Percentiles rank a stretch among this genome's conserved stretches.
Evolutionary conservation across 495 filamentous ascomycete species (phyloP).

Genomic region (Saxophila tyrrhenica): DNA sequence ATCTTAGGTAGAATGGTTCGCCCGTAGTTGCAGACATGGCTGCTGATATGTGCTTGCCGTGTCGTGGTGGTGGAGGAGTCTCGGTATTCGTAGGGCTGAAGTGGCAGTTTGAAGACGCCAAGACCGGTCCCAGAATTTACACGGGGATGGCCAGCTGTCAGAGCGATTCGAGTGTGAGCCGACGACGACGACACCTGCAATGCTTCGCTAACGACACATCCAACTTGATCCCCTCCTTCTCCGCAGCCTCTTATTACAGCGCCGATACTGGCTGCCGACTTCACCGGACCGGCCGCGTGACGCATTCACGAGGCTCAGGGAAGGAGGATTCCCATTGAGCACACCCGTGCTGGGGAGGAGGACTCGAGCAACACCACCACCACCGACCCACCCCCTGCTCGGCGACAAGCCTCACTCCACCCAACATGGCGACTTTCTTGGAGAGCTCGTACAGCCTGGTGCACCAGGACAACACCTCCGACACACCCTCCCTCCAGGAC

Average conservation of each 20-base stretch:
- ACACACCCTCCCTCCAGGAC: conserved; percentile 82
- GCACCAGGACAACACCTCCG: conserved; percentile 87
- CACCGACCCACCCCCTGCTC: neutral
- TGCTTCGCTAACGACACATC: neutral
- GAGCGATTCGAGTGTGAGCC: neutral
- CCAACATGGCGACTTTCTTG: conserved; percentile 85
- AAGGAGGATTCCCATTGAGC: neutral
- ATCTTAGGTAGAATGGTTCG: conserved; percentile 91
- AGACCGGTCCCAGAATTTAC: neutral
- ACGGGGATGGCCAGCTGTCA: conserved; percentile 2
- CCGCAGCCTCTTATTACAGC: neutral
- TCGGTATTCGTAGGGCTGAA: neutral
- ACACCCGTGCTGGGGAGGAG: neutral
- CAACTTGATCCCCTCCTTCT: neutral
- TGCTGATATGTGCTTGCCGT: conserved; percentile 12
- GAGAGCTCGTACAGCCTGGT: conserved; percentile 91
- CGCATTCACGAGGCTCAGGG: neutral
- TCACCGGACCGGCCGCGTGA: neutral
- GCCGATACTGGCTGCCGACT: neutral
- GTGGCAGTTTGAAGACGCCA: neutral
- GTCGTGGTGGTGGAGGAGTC: neutral
- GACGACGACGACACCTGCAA: too few species aligned
- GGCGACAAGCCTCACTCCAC: conserved; percentile 1
- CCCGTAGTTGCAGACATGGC: conserved; percentile 15
- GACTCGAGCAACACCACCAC: neutral